These are phyloP conservation scores for Auriscalpium orientale DNA, from an alignment of 768 basidiomycete species.

Conservation along the genomic window DNA sequence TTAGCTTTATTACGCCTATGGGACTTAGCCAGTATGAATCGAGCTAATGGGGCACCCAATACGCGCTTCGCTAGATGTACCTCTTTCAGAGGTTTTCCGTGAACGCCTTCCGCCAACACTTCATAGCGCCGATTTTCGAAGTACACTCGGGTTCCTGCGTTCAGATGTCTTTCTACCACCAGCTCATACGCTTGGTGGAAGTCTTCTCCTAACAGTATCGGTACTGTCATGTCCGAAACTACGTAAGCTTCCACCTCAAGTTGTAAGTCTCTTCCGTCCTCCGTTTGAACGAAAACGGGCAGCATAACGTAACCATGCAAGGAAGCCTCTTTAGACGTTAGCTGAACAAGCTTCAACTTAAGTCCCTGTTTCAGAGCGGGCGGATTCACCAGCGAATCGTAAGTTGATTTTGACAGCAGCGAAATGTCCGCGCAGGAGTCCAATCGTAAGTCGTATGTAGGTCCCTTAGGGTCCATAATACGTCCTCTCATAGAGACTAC, in stretches of 20 bases:
- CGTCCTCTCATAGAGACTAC: neutral
- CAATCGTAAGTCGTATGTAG: neutral
- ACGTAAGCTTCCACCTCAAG: constrained; percentile 16
- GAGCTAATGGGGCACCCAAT: neutral
- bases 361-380: too few relatives aligned
- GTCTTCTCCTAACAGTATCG: constrained; percentile 17
- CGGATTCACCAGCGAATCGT: too few relatives aligned
- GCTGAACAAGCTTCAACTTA: too few relatives aligned
- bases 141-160: neutral
- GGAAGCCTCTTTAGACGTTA: constrained; percentile 1
- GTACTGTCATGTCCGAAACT: constrained; percentile 17
- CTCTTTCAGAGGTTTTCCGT: neutral
- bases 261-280: constrained; percentile 18
- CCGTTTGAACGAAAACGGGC: constrained; percentile 18
- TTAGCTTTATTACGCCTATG: neutral
- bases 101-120: neutral
- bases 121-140: constrained; percentile 14
- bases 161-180: constrained; percentile 18
- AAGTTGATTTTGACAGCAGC: neutral
- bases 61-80: neutral
- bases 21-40: neutral
- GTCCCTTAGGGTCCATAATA: neutral
- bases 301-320: constrained; percentile 22
- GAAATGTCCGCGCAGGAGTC: neutral
- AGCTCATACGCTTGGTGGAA: constrained; percentile 26